These are phyloP conservation scores for Albatrellus sp. DNA, from an alignment of 1,284 basidiomycete species.

Conservation along the genomic window DNA sequence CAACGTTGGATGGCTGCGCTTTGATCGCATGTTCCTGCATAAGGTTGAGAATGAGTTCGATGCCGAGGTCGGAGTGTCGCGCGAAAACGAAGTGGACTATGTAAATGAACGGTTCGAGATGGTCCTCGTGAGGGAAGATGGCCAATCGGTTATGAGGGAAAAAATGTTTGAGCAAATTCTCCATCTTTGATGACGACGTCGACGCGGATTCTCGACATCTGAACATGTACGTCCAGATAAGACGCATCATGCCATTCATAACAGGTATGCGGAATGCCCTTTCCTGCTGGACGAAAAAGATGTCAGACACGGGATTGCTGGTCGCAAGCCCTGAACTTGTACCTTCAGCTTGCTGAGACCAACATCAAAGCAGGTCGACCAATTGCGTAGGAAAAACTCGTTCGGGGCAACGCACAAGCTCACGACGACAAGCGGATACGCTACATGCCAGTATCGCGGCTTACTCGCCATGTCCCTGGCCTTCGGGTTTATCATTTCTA, in stretches of 20 bases:
- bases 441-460: slow-evolving; percentile 83
- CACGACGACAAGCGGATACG: slow-evolving; percentile 79
- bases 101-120: slow-evolving; percentile 66
- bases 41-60: slow-evolving; percentile 71
- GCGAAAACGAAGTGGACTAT: slow-evolving; percentile 78
- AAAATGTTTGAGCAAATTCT: slow-evolving; percentile 65
- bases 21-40: slow-evolving; percentile 53
- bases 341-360: slow-evolving; percentile 76
- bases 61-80: slow-evolving; percentile 80
- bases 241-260: slow-evolving; percentile 73
- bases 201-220: slow-evolving; percentile 81
- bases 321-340: slow-evolving; percentile 6
- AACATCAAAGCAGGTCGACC: slow-evolving; percentile 62
- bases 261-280: slow-evolving; percentile 61
- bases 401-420: slow-evolving; percentile 82
- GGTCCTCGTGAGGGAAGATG: slow-evolving; percentile 64
- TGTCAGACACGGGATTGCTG: background rate
- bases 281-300: slow-evolving; percentile 39
- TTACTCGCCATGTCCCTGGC: slow-evolving; percentile 83
- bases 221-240: slow-evolving; percentile 92
- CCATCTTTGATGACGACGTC: slow-evolving; percentile 69
- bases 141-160: slow-evolving; percentile 63
- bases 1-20: slow-evolving; percentile 28
- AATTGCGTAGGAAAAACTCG: slow-evolving; percentile 76
- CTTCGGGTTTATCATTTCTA: slow-evolving; percentile 76